phyloP scores from a whole-genome alignment of 176 grass and related monocot species.

The Puya raimondii region DNA sequence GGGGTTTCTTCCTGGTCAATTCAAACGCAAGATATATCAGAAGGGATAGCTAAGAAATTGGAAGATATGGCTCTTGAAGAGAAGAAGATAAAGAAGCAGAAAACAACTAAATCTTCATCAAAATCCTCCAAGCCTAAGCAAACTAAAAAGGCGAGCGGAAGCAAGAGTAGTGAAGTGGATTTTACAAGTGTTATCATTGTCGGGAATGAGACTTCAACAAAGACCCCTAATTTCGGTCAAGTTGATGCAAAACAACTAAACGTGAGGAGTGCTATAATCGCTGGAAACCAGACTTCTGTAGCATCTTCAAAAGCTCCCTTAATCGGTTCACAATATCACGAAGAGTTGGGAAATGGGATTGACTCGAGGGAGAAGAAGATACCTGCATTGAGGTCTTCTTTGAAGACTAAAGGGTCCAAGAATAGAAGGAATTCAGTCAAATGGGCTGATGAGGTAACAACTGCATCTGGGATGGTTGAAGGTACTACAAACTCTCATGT shows the following conservation, averaged over 20 bases:
- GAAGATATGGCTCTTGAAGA: conserved; percentile 34
- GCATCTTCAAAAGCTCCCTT: conserved; percentile 11
- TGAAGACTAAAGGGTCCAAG: conserved; percentile 47
- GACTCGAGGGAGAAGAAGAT: conserved; percentile 15
- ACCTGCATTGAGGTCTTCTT: conserved; percentile 51
- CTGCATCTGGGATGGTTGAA: conserved; percentile 18
- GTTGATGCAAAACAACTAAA: background rate
- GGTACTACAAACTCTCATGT: conserved; percentile 22
- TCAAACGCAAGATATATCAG: conserved; percentile 28
- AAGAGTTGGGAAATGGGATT: conserved; percentile 8
- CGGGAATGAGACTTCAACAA: conserved; percentile 26
- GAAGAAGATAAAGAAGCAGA: conserved; percentile 32
- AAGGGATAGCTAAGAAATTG: conserved; percentile 53
- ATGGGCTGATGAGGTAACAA: conserved; percentile 55
- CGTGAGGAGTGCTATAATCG: background rate
- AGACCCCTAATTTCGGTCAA: conserved; percentile 1
- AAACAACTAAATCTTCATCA: conserved; percentile 32
- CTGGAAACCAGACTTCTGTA: background rate
- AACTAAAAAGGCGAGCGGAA: conserved; percentile 18
- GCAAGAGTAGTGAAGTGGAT: conserved; percentile 20
- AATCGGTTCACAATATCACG: conserved; percentile 10
- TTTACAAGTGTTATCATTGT: conserved; percentile 32
- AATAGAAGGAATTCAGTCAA: conserved; percentile 37
- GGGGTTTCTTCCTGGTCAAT: conserved; percentile 25
- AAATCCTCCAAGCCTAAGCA: conserved; percentile 36